These are phyloP conservation scores for Cyanidium caldarium DNA, from an alignment of 23 red algal species.

Conservation along the genomic window DNA sequence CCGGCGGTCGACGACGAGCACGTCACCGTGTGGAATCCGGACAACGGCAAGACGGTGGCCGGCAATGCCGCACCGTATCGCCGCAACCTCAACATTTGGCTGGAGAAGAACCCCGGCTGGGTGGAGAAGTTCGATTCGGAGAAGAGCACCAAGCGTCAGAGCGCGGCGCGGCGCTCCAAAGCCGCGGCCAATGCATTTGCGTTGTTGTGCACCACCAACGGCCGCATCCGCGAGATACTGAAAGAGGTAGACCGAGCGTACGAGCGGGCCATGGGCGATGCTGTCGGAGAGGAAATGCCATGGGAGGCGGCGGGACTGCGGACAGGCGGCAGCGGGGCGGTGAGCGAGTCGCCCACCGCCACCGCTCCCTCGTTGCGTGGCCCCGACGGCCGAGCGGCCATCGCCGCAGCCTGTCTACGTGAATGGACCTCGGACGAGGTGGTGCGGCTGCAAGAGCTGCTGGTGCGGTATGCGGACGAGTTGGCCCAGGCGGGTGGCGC, in stretches of 20 bases:
- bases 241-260: neutral
- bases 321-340: too few relatives aligned
- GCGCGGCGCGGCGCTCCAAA: conserved; percentile 42
- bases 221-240: neutral
- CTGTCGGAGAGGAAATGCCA: neutral
- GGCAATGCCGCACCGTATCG: conserved; percentile 97
- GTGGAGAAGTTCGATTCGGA: conserved; percentile 87
- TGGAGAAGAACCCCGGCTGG: conserved; percentile 66
- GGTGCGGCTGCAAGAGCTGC: conserved; percentile 66
- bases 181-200: conserved; percentile 49
- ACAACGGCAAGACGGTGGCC: conserved; percentile 84
- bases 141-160: conserved; percentile 83
- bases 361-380: neutral
- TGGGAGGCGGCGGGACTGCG: neutral
- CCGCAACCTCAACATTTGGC: conserved; percentile 67
- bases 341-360: neutral
- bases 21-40: conserved; percentile 95
- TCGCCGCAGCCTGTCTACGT: neutral
- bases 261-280: neutral
- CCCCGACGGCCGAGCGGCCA: too few relatives aligned
- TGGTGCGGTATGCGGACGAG: conserved; percentile 61
- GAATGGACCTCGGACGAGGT: conserved; percentile 70
- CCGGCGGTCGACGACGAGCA: conserved; percentile 76
- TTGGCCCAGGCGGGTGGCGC: conserved; percentile 4
- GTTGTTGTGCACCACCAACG: conserved; percentile 18